These are phyloP conservation scores for Arthrinium puccinioides DNA, from an alignment of 2,329 filamentous ascomycete genomes.

Conservation along the genomic window DNA sequence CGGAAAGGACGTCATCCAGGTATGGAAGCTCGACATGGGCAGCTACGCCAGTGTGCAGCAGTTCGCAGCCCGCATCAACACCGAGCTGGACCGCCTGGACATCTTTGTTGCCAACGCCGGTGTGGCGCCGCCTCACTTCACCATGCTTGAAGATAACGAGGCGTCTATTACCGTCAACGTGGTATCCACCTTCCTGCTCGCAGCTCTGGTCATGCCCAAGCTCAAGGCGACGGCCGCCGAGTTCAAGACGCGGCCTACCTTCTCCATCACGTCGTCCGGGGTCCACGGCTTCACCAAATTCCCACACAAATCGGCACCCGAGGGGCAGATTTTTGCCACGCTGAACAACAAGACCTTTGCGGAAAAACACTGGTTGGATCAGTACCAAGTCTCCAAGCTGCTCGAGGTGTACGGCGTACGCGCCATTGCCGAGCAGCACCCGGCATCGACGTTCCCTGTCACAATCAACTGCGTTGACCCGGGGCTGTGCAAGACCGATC, in stretches of 20 bases:
- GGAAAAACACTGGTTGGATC: conserved; percentile 2
- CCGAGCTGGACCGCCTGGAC: conserved; percentile 33
- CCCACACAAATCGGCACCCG: conserved; percentile 14
- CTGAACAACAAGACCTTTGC: conserved; percentile 12
- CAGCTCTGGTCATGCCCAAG: conserved; percentile 41
- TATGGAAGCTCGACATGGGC: conserved; percentile 43
- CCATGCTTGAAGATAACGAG: conserved; percentile 36
- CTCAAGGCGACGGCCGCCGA: conserved; percentile 30
- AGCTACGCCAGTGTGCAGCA: conserved; percentile 36
- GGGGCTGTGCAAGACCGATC: conserved; percentile 41
- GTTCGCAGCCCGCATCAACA: conserved; percentile 30
- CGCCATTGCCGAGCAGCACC: conserved; percentile 10
- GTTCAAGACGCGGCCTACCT: conserved; percentile 13
- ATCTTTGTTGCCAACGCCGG: conserved; percentile 34
- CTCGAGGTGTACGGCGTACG: conserved; percentile 20
- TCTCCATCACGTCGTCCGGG: conserved; percentile 21
- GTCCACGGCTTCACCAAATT: conserved; percentile 19
- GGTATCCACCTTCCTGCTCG: conserved; percentile 43
- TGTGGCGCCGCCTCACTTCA: conserved; percentile 26
- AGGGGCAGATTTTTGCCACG: conserved; percentile 19
- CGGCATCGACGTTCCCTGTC: conserved; percentile 21
- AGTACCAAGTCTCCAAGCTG: conserved; percentile 24
- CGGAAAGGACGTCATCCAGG: conserved; percentile 26
- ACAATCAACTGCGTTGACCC: conserved; percentile 45
- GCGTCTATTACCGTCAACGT: conserved; percentile 44